phyloP scores from a whole-genome alignment of 2,329 filamentous ascomycete genomes.

The Gaeumannomyces sp. region DNA sequence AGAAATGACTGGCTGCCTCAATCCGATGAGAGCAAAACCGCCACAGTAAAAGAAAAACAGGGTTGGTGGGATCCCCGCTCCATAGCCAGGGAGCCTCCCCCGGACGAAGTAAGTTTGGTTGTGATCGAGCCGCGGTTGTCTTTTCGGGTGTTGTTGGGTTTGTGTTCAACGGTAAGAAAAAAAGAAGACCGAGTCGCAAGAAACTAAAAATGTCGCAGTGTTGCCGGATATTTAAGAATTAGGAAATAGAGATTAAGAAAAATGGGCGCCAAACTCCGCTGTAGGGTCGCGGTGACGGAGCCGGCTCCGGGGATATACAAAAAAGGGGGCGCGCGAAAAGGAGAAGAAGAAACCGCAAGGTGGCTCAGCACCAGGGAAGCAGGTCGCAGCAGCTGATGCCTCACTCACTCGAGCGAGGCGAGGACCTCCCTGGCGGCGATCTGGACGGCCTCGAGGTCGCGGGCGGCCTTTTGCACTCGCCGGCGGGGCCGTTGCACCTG shows the following conservation, averaged over 20 bases:
- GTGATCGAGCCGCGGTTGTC: neutral
- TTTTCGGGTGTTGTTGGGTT: neutral
- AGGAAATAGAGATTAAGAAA: neutral
- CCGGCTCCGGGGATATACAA: neutral
- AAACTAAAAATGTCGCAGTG: neutral
- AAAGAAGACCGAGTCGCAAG: neutral
- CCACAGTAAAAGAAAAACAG: neutral
- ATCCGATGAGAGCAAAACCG: neutral
- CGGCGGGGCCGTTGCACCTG: constrained; percentile 25
- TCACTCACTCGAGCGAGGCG: constrained; percentile 7
- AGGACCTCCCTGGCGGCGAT: constrained; percentile 25
- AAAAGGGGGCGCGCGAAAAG: neutral
- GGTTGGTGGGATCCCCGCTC: neutral
- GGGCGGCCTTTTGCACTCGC: constrained; percentile 26
- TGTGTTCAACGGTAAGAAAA: neutral
- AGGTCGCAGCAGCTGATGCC: too few relatives aligned
- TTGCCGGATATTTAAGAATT: neutral
- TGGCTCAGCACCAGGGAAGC: too few relatives aligned
- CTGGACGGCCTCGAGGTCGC: constrained; percentile 31
- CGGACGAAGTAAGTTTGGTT: neutral
- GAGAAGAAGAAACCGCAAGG: neutral
- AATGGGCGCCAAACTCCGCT: neutral
- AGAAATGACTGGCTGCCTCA: neutral
- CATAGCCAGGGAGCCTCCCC: too few relatives aligned
- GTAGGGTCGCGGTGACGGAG: neutral